Conservation (phyloP, 352 stramenopile genomes). For the Blastocystis sp. region DNA sequence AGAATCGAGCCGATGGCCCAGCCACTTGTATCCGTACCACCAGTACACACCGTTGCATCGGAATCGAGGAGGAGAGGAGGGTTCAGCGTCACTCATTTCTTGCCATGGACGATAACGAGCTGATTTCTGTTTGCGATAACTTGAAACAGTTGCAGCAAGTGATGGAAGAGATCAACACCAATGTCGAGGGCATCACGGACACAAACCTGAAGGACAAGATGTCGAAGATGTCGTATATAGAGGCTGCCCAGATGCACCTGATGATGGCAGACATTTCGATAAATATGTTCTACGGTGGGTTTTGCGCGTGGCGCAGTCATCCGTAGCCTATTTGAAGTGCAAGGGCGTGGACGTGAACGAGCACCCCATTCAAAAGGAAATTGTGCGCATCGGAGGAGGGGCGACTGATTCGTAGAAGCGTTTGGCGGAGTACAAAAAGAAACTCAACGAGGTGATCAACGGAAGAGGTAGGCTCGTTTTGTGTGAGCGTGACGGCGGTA, state of each 20-base stretch:
- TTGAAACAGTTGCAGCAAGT: conserved; percentile 63
- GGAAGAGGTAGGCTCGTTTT: conserved; percentile 20
- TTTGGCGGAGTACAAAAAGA: conserved; percentile 61
- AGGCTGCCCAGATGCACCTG: conserved; percentile 59
- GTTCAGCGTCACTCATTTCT: neutral
- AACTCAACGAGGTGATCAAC: conserved; percentile 47
- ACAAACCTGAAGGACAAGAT: conserved; percentile 63
- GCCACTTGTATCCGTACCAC: too few species aligned
- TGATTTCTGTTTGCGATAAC: conserved; percentile 66
- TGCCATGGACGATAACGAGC: conserved; percentile 64
- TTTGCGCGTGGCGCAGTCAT: neutral
- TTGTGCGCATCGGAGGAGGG: neutral
- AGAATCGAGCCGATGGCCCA: too few species aligned
- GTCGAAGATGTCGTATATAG: conserved; percentile 61
- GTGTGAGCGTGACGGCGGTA: neutral
- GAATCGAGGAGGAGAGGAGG: neutral
- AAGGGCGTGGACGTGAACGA: conserved; percentile 59
- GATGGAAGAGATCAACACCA: conserved; percentile 29
- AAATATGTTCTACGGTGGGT: conserved; percentile 62
- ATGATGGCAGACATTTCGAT: conserved; percentile 67
- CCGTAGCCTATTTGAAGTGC: conserved; percentile 55
- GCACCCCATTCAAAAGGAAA: conserved; percentile 63
- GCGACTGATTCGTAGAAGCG: conserved; percentile 26
- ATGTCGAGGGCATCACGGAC: conserved; percentile 52
- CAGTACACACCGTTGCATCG: too few species aligned